Base-by-base conservation (phyloP, 2,329 filamentous ascomycete species). In the Atkinsonella texensis region DNA sequence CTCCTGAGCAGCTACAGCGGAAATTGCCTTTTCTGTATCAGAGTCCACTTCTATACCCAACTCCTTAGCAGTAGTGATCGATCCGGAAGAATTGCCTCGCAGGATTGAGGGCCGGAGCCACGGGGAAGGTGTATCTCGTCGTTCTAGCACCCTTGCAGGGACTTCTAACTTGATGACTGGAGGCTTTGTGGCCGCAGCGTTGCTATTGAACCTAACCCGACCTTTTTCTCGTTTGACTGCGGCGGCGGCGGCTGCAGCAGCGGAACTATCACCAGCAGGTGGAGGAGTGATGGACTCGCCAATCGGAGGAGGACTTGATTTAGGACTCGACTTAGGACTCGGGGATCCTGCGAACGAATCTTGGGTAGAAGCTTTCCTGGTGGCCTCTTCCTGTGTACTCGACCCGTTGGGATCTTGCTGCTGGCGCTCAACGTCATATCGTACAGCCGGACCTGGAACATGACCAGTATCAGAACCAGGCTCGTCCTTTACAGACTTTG, bases 171-270 rank as follows among this genome's bases (percentile, higher is more conserved):
- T 53, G 44, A 50, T 46, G 23, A 54, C 50, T 11, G 56, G 61
- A 46, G 58, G 65, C 53, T 54, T 64, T 41, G 57, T 64, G 20
- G 59, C 62, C 17, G 58, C 69, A 31, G 71, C 69, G 52, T 65
- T 69, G 61, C 71, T 75, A 58, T 74, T 74, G 56, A 75, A 75
- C 7, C 72, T 67, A 31, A 75, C 73, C 31, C 73, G 68, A 2
- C 69, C 71, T 55, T 73, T 75, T 54, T 75, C 72, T 47, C 66
- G 70, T 57, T 65, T 71, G n/a, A 43, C 48, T 2, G 52, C 50
- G 1, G 52, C 53, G 1, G 43, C 52, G 9, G 53, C 48, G 5
- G 46, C 53, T 0, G 52, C 38, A 3, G 32, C 50, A 8, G 43
- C 31, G 28, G 51, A 17, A 38, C 31, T 23, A 31, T 40, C 32